A percentile compares a stretch with the other conserved stretches of the same genome.
These are phyloP conservation scores for Cornus controversa DNA, from an alignment of 148 eudicot species.

Conservation along the genomic window DNA sequence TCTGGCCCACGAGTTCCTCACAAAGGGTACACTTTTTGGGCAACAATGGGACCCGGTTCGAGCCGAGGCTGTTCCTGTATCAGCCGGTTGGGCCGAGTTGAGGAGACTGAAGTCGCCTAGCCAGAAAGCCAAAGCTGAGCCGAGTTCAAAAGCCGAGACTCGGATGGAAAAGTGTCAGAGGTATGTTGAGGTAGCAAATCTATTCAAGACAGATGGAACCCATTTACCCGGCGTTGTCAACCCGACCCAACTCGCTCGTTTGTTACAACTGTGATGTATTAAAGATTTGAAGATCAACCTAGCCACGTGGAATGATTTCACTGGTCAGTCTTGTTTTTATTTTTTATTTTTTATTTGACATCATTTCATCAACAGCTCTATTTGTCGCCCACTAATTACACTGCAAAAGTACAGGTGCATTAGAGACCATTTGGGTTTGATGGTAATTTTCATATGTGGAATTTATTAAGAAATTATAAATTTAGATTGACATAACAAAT, in stretches of 20 bases:
- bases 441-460: no score
- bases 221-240: slow-evolving; percentile 48
- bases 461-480: no score
- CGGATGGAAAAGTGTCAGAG: slow-evolving; percentile 16
- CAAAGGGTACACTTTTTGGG: slow-evolving; percentile 39
- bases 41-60: slow-evolving; percentile 47
- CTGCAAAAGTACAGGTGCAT: no score
- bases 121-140: slow-evolving; percentile 6
- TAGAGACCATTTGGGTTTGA: no score
- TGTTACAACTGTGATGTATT: slow-evolving; percentile 28
- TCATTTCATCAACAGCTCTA: no score
- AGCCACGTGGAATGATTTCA: slow-evolving; percentile 2
- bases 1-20: slow-evolving; percentile 40
- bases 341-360: background rate
- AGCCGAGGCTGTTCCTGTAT: slow-evolving; percentile 28
- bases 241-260: slow-evolving; percentile 48
- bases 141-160: slow-evolving; percentile 14
- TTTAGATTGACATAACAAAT: no score
- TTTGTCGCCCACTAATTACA: no score
- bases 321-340: slow-evolving; percentile 2
- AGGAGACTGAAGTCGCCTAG: slow-evolving; percentile 8
- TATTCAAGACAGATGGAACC: slow-evolving; percentile 43
- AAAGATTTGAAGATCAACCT: no score
- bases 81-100: slow-evolving; percentile 18
- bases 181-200: slow-evolving; percentile 39